Conservation (phyloP, 345 rosid genomes). For the Sisymbrium irio region DNA sequence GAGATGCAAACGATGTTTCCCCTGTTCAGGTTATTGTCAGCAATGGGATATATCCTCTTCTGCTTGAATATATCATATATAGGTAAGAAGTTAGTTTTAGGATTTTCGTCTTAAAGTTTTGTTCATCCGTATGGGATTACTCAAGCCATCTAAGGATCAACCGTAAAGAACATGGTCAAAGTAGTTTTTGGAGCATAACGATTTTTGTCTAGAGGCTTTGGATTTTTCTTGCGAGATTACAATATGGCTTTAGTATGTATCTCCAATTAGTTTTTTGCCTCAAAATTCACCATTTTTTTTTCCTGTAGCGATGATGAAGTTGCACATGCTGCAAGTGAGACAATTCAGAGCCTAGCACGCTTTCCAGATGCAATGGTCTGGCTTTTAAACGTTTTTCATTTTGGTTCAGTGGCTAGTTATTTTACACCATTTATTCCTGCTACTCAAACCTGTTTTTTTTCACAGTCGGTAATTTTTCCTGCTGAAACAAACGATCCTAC, state of each 20-base stretch:
- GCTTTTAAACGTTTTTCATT: slow-evolving; percentile 14
- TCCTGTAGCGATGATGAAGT: slow-evolving; percentile 66
- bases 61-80: slow-evolving; percentile 62
- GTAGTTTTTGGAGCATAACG: neutral
- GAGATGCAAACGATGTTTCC: slow-evolving; percentile 38
- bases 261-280: neutral
- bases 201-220: neutral
- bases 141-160: neutral
- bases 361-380: slow-evolving; percentile 70
- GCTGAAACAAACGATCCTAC: slow-evolving; percentile 45
- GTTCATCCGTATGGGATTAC: neutral
- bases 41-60: slow-evolving; percentile 61
- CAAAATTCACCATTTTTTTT: neutral
- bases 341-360: slow-evolving; percentile 61
- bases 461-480: slow-evolving; percentile 70
- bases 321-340: slow-evolving; percentile 67
- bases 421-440: neutral
- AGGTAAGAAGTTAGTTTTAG: slow-evolving; percentile 45
- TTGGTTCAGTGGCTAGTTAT: neutral
- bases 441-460: slow-evolving; percentile 11
- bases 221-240: neutral
- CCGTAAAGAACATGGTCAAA: neutral
- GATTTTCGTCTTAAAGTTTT: neutral
- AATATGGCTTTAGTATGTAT: neutral
- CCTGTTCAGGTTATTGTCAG: slow-evolving; percentile 52